phyloP scores from a whole-genome alignment of 257 asterid genomes.

The Solanum neorickii region DNA sequence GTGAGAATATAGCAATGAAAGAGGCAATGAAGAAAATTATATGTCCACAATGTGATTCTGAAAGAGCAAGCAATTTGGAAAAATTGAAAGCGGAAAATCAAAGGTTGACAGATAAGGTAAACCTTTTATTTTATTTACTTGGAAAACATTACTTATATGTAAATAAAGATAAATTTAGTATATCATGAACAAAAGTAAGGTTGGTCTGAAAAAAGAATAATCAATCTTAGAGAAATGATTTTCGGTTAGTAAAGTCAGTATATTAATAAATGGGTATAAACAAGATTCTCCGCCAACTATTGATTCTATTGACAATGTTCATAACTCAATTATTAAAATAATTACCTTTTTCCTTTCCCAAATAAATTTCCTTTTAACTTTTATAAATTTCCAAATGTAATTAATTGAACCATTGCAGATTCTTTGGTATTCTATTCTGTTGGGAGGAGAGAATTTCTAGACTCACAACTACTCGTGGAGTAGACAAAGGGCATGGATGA shows the following conservation, averaged over 20 bases:
- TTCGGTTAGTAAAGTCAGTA: too few relatives aligned
- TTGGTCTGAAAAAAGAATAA: neutral
- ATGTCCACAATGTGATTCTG: constrained; percentile 33
- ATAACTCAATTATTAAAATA: neutral
- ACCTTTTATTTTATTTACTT: neutral
- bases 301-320: neutral
- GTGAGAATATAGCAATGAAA: constrained; percentile 40
- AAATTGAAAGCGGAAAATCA: constrained; percentile 35
- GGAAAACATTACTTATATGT: neutral
- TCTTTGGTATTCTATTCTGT: neutral
- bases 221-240: too few relatives aligned
- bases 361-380: neutral
- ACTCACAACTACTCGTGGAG: neutral
- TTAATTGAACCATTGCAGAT: neutral
- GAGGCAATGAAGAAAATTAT: constrained; percentile 26
- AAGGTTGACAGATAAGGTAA: constrained; percentile 41
- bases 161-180: neutral
- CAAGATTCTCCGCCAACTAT: neutral
- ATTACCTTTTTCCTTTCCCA: neutral
- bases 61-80: constrained; percentile 17
- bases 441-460: neutral
- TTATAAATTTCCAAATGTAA: too few relatives aligned
- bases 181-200: neutral
- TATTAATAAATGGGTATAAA: neutral
- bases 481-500: neutral